Base-by-base conservation (phyloP, 2,329 filamentous ascomycete species). In the Gliomastix tumulicola region DNA sequence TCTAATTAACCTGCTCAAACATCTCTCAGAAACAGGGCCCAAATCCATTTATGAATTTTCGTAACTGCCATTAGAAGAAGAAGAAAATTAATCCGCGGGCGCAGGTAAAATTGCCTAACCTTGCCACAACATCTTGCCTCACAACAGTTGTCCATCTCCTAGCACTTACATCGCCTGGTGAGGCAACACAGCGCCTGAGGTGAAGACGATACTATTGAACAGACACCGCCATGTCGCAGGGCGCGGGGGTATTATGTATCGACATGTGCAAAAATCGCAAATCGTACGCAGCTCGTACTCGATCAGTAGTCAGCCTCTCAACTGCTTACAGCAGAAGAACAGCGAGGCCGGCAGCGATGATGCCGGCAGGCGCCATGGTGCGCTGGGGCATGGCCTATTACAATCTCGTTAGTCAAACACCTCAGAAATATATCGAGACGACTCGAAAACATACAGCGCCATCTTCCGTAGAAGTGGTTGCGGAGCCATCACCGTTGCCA, bases 311-410 rank as follows among this genome's bases (percentile, higher is more conserved):
- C n/a, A n/a, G n/a, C n/a, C n/a, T n/a, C n/a, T n/a, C n/a, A 21
- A 39, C 38, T 38, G 20, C 44, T 44, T 68, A 74, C 41, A 74
- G 61, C 41, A 74, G 54, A 41, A 71, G 48, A 42, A 60, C 66
- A 28, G 66, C 69, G 32, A 74, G 41, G 49, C 69, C 70, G 16
- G 66, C 69, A 17, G 65, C 69, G 28, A 74, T 42, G 34, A 72
- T 44, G 39, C 68, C 70, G 20, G 53, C 51, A 17, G 68, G 66
- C 25, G 62, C 68, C 39, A 61, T 65, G 34, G 69, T 70, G 48
- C 57, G 55, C 40, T 65, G 58, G 30, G 65, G 53, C 35, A 44
- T 39, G 22, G 43, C 54, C 58, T 60, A 30, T 2, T 21, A 23
- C 2, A 40, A 17, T n/a, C n/a, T n/a, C n/a, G n/a, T n/a, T n/a